A percentile compares a stretch with the other conserved stretches of the same genome.
Conservation (phyloP, 2,329 filamentous ascomycete genomes). For the Cadophora malorum region DNA sequence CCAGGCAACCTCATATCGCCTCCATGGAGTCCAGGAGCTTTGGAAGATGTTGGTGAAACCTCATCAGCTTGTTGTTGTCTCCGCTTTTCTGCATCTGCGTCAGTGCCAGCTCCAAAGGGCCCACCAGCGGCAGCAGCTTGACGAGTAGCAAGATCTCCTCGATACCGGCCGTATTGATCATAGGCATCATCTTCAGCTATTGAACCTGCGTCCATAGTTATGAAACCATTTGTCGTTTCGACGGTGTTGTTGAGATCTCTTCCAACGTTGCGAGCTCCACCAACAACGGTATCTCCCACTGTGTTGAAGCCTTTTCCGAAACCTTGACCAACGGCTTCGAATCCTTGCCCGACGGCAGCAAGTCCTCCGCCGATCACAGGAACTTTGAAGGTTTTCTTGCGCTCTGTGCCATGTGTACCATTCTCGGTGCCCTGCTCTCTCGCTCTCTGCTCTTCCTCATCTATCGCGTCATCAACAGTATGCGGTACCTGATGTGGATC, state of each 20-base stretch:
- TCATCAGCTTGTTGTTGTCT: slow-evolving; percentile 14
- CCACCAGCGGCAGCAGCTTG: slow-evolving; percentile 5
- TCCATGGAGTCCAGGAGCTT: slow-evolving; percentile 19
- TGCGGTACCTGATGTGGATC: slow-evolving; percentile 61
- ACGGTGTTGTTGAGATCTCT: slow-evolving; percentile 59
- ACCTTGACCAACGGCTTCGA: slow-evolving; percentile 41
- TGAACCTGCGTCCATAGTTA: slow-evolving; percentile 37
- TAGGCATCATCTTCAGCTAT: slow-evolving; percentile 39
- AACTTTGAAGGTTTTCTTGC: slow-evolving; percentile 36
- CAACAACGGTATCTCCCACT: slow-evolving; percentile 52
- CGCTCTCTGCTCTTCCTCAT: slow-evolving; percentile 45
- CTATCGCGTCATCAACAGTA: slow-evolving; percentile 54
- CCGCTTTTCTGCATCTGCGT: slow-evolving; percentile 31
- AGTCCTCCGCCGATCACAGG: slow-evolving; percentile 38
- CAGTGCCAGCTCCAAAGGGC: slow-evolving; percentile 35
- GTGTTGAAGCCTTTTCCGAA: slow-evolving; percentile 40
- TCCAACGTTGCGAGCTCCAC: slow-evolving; percentile 54
- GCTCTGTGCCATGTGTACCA: slow-evolving; percentile 22
- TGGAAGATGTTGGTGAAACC: slow-evolving; percentile 28
- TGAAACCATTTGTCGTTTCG: slow-evolving; percentile 56
- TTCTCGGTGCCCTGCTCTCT: slow-evolving; percentile 30
- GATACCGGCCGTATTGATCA: slow-evolving; percentile 43
- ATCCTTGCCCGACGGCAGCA: slow-evolving; percentile 40
- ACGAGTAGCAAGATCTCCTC: slow-evolving; percentile 23
- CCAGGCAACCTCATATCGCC: slow-evolving; percentile 35